Conservation (phyloP, 139 green algal species). For the Haematococcus lacustris region DNA sequence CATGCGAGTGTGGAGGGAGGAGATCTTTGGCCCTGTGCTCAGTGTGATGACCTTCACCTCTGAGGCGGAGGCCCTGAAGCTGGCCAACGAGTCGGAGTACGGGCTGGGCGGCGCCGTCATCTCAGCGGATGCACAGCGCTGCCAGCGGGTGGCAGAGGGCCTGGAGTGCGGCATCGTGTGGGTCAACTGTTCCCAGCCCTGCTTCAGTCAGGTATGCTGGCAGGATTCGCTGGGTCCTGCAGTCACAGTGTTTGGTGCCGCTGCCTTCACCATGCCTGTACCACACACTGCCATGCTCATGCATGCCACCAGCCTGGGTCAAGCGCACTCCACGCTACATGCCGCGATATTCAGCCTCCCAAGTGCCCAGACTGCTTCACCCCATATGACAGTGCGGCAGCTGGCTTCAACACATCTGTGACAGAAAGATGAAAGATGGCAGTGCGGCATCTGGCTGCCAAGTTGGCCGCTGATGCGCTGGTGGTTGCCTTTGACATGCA, state of each 20-base stretch:
- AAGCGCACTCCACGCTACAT: not conserved
- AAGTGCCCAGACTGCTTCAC: not conserved
- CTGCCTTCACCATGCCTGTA: not conserved
- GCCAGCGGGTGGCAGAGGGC: conserved; percentile 47
- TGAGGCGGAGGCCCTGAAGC: conserved; percentile 66
- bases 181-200: conserved; percentile 87
- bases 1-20: conserved; percentile 73
- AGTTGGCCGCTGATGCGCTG: no score
- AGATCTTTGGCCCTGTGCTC: conserved; percentile 73
- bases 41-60: conserved; percentile 63
- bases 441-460: no score
- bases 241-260: not conserved
- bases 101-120: conserved; percentile 73
- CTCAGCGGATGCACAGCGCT: conserved; percentile 46
- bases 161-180: conserved; percentile 76
- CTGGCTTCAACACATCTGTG: no score
- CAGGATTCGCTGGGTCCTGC: not conserved
- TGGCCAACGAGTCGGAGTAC: conserved; percentile 74
- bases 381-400: no score
- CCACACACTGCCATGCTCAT: not conserved
- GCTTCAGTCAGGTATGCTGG: conserved; percentile 57
- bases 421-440: no score
- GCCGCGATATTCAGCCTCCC: not conserved
- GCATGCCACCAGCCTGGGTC: not conserved
- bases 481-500: no score